Percentiles rank a stretch among this genome's conserved stretches.
Evolutionary conservation across 2,329 filamentous ascomycete species (phyloP).

Genomic region (Ophiostoma piceae): DNA sequence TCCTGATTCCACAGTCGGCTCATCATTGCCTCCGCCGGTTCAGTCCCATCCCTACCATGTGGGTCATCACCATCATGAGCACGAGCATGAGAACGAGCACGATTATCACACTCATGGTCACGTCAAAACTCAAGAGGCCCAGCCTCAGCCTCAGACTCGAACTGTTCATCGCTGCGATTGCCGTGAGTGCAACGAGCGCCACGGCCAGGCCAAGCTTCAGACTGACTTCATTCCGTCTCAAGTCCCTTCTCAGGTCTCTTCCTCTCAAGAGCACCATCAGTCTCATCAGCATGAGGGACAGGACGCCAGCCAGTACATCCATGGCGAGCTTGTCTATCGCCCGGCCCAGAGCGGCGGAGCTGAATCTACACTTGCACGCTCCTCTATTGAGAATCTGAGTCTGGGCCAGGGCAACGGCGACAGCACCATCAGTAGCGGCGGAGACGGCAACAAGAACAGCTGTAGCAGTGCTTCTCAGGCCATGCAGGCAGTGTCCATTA

Average conservation of each 20-base stretch:
- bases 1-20: background rate
- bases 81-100: background rate
- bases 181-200: background rate
- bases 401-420: background rate
- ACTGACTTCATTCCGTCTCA: background rate
- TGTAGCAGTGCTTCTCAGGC: background rate
- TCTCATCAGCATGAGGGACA: background rate
- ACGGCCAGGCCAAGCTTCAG: background rate
- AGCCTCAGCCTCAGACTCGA: background rate
- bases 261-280: background rate
- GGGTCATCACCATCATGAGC: background rate
- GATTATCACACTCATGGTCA: background rate
- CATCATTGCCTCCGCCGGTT: background rate
- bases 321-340: conserved; percentile 11
- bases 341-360: background rate
- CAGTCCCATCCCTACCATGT: background rate
- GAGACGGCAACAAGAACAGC: background rate
- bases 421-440: too few relatives aligned
- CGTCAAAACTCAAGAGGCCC: background rate
- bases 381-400: background rate
- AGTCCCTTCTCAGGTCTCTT: background rate
- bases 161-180: background rate
- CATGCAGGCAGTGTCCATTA: background rate
- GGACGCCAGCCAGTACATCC: background rate
- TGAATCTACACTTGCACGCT: background rate